Evolutionary conservation across 495 filamentous ascomycete genomes (phyloP).

Genomic region (Penicillium maclennaniae): DNA sequence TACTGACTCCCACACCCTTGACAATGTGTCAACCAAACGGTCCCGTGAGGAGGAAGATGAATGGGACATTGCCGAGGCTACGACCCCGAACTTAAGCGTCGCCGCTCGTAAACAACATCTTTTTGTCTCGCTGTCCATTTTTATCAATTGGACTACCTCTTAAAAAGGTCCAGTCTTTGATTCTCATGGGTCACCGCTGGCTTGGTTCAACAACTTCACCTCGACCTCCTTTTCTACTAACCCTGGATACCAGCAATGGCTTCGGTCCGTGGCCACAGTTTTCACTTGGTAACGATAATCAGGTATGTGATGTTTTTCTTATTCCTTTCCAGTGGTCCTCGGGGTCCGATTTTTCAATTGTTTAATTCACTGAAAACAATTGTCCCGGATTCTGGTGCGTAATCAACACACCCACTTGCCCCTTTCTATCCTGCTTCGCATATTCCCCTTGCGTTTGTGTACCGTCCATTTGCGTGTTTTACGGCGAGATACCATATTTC

Average conservation of each 20-base stretch:
- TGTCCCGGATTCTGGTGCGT: background rate
- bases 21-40: conserved; percentile 24
- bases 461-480: background rate
- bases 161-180: background rate
- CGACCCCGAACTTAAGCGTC: conserved; percentile 26
- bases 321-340: background rate
- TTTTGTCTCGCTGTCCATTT: background rate
- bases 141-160: background rate
- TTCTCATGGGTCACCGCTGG: background rate
- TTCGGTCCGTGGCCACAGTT: background rate
- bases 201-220: background rate
- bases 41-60: conserved; percentile 34
- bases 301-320: conserved; percentile 21
- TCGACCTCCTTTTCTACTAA: conserved; percentile 10
- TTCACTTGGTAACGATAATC: background rate
- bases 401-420: background rate
- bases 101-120: conserved; percentile 19
- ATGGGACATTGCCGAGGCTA: conserved; percentile 20
- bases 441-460: background rate
- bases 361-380: background rate
- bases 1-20: conserved; percentile 18
- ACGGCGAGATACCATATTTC: conserved; percentile 2
- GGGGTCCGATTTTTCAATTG: background rate
- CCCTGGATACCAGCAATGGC: conserved; percentile 12
- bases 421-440: background rate